A percentile compares a stretch with the other conserved stretches of the same genome.
Evolutionary conservation across 257 asterid genomes (phyloP).

Genomic region (Capsicum chinense): DNA sequence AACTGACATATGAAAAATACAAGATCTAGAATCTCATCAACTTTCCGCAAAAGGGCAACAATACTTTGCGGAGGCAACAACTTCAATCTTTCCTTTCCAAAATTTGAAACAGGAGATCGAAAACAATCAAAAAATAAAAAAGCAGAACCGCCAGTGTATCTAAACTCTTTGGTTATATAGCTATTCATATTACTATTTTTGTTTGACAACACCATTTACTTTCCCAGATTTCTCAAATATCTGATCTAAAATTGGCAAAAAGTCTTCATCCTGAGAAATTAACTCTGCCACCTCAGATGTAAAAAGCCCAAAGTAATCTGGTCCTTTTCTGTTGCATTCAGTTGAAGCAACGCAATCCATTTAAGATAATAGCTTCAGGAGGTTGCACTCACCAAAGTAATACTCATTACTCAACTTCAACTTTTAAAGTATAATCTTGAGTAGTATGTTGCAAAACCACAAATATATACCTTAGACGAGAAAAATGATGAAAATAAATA

Average conservation of each 20-base stretch:
- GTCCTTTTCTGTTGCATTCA: constrained; percentile 45
- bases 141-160: constrained; percentile 32
- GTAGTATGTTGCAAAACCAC: no score
- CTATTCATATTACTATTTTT: constrained; percentile 35
- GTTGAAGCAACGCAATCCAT: constrained; percentile 35
- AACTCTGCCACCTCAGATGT: constrained; percentile 52
- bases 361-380: constrained; percentile 30
- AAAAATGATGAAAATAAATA: no score
- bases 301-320: constrained; percentile 74
- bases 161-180: constrained; percentile 28
- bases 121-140: constrained; percentile 59
- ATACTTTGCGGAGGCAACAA: constrained; percentile 64
- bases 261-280: constrained; percentile 55
- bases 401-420: no score
- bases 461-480: no score
- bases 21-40: constrained; percentile 74
- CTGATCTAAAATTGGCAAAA: constrained; percentile 43
- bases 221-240: constrained; percentile 36
- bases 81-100: constrained; percentile 56
- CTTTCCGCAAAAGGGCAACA: constrained; percentile 59
- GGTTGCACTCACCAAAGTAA: no score
- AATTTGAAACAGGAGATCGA: constrained; percentile 63
- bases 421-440: no score
- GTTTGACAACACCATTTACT: constrained; percentile 33
- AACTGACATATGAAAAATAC: constrained; percentile 56